Conservation (phyloP, 495 filamentous ascomycete genomes). For the Talaromyces adpressus region DNA sequence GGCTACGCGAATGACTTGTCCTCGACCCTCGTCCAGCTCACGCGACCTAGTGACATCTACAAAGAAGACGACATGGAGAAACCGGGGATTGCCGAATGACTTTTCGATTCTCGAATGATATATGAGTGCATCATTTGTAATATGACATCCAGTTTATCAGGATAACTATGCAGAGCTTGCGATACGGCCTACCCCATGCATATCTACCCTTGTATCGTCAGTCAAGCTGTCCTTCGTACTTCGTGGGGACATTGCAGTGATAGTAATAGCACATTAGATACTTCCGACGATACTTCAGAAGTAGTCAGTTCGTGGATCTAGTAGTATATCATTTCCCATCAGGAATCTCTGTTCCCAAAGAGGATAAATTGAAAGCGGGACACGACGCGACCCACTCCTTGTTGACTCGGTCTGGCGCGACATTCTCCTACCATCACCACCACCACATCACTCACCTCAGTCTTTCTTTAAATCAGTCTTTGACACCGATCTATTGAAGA, state of each 20-base stretch:
- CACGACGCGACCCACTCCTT: constrained; percentile 19
- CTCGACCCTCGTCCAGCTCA: neutral
- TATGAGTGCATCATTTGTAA: too few relatives aligned
- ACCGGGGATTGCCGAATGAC: neutral
- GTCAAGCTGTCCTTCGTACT: too few relatives aligned
- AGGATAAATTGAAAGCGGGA: constrained; percentile 34
- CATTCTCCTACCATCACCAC: neutral
- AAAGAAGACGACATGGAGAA: neutral
- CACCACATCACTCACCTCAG: neutral
- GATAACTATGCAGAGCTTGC: too few relatives aligned
- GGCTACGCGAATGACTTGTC: neutral
- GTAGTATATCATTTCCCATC: too few relatives aligned
- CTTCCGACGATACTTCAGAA: too few relatives aligned
- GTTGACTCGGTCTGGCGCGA: neutral
- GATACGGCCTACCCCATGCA: too few relatives aligned
- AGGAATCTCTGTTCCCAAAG: constrained; percentile 27
- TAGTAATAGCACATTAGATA: too few relatives aligned
- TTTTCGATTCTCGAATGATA: too few relatives aligned
- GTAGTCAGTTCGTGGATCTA: too few relatives aligned
- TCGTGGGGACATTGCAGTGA: too few relatives aligned
- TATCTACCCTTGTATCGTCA: too few relatives aligned
- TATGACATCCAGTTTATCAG: too few relatives aligned
- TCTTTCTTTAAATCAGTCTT: neutral
- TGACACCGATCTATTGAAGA: neutral
- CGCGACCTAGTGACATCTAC: neutral